phyloP scores from a whole-genome alignment of 2,329 filamentous ascomycete genomes.

The Fusarium bactridioides region DNA sequence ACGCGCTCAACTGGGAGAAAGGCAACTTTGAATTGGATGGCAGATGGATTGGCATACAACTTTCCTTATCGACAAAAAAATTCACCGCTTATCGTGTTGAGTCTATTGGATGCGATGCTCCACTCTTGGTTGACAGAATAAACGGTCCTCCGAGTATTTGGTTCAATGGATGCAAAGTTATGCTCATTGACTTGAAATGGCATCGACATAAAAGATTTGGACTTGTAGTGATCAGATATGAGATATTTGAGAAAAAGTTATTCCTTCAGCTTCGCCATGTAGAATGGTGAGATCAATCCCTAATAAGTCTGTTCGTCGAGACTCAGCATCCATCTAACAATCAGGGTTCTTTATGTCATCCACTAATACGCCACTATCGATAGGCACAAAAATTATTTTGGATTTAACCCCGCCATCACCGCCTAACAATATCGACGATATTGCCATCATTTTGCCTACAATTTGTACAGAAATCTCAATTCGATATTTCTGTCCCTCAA shows the following conservation, averaged over 20 bases:
- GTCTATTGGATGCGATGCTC: neutral
- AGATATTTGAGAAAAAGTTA: fast-evolving
- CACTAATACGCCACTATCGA: conserved; percentile 42
- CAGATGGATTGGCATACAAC: conserved; percentile 36
- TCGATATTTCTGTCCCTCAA: conserved; percentile 46
- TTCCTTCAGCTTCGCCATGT: fast-evolving
- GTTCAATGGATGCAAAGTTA: neutral
- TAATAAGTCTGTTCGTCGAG: too few species aligned
- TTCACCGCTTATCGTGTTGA: conserved; percentile 33
- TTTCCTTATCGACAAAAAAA: conserved; percentile 43
- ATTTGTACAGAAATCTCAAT: conserved; percentile 5
- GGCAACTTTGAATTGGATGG: conserved; percentile 18
- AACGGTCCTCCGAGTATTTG: neutral
- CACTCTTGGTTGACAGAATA: neutral
- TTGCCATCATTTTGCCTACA: conserved; percentile 37
- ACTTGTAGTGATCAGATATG: fast-evolving
- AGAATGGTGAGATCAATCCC: neutral
- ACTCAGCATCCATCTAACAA: neutral
- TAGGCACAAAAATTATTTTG: conserved; percentile 50
- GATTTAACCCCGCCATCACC: conserved; percentile 50
- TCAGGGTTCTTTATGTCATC: conserved; percentile 7
- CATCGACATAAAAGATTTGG: too few species aligned
- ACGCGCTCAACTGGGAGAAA: conserved; percentile 22
- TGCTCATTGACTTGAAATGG: too few species aligned
- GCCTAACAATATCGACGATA: conserved; percentile 39